A percentile compares a stretch with the other conserved stretches of the same genome.
Conservation (phyloP, 352 stramenopile species). For the Phytophthora melonis region DNA sequence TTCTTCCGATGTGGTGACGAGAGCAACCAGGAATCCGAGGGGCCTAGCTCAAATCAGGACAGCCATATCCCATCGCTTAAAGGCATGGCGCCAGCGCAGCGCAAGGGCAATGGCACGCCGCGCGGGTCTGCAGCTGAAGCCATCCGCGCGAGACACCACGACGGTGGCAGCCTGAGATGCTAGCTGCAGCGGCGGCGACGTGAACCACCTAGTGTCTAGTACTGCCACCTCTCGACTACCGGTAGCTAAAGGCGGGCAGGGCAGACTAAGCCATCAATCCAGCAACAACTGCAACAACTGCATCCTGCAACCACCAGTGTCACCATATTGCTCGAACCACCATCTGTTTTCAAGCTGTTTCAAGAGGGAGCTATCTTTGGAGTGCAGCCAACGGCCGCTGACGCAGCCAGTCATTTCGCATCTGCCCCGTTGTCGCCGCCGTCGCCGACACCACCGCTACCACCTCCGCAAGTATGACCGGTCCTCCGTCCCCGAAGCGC, state of each 20-base stretch:
- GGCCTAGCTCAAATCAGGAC: background rate
- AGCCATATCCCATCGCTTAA: conserved; percentile 22
- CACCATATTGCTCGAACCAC: conserved; percentile 15
- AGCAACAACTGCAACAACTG: too few relatives aligned
- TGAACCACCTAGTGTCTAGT: background rate
- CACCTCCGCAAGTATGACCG: conserved; percentile 46
- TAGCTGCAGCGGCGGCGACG: background rate
- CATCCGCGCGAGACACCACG: conserved; percentile 28
- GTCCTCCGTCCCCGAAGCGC: conserved; percentile 74
- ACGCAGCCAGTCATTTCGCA: conserved; percentile 37
- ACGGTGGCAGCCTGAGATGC: background rate
- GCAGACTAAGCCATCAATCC: background rate
- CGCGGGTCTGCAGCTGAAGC: conserved; percentile 42
- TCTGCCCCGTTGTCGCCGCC: background rate
- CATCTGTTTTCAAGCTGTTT: conserved; percentile 18
- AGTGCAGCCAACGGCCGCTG: conserved; percentile 16
- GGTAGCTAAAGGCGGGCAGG: background rate
- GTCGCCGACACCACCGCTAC: background rate
- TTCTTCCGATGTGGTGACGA: conserved; percentile 40
- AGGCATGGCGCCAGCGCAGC: conserved; percentile 7
- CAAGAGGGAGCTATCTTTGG: conserved; percentile 15
- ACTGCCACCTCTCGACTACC: background rate
- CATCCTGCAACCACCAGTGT: background rate
- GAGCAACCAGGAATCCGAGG: conserved; percentile 9
- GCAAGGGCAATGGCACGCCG: conserved; percentile 4